Conservation (phyloP, 768 basidiomycete species). For the Lentinula sp. region DNA sequence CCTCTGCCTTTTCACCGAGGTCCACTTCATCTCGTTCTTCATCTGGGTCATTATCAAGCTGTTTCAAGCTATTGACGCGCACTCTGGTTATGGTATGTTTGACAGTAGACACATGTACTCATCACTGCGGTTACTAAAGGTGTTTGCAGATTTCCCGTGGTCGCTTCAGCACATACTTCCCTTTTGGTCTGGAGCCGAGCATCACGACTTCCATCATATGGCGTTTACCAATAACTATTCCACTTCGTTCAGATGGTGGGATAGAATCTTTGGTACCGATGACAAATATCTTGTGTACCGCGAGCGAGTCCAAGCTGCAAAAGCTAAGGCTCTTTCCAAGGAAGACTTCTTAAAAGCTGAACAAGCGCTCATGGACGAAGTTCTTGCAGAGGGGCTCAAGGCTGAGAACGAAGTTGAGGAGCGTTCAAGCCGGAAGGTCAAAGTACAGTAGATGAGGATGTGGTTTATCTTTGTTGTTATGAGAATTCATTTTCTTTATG, state of each 20-base stretch:
- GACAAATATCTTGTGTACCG: conserved; percentile 82
- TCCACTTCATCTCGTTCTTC: conserved; percentile 93
- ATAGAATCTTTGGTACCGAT: conserved; percentile 86
- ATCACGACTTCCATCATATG: conserved; percentile 99
- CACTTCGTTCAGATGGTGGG: conserved; percentile 93
- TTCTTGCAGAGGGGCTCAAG: conserved; percentile 6
- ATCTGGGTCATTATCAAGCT: conserved; percentile 90
- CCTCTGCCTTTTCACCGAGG: conserved; percentile 68
- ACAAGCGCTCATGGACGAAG: conserved; percentile 5
- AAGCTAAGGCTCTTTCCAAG: conserved; percentile 22
- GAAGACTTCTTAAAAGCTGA: conserved; percentile 5
- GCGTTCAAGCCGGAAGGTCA: background rate
- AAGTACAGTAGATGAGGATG: background rate
- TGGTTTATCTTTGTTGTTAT: background rate
- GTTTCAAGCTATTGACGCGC: conserved; percentile 96
- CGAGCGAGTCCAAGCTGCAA: conserved; percentile 55
- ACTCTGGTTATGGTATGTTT: conserved; percentile 85
- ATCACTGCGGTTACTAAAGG: no score
- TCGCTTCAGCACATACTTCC: conserved; percentile 87
- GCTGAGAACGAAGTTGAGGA: conserved; percentile 3
- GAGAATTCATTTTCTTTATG: background rate
- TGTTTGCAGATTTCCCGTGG: conserved; percentile 85
- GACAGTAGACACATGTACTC: background rate
- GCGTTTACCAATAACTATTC: conserved; percentile 92
- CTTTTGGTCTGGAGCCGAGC: conserved; percentile 96